Conservation (phyloP, 495 filamentous ascomycete genomes). For the Penicillium argentinense region DNA sequence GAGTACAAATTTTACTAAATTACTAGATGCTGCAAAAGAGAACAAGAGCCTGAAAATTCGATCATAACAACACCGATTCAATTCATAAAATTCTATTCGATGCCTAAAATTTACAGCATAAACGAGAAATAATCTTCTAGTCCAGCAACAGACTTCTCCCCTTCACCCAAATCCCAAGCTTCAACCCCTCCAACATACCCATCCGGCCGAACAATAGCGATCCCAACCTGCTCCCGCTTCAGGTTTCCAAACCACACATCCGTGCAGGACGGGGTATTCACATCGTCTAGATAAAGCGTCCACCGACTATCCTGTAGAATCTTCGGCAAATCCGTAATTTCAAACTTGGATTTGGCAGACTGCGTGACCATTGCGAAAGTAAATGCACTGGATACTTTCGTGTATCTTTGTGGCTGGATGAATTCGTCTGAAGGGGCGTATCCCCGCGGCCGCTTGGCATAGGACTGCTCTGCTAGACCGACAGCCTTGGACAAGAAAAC, state of each 20-base stretch:
- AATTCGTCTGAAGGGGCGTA: slow-evolving; percentile 55
- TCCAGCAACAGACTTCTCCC: slow-evolving; percentile 50
- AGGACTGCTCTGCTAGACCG: slow-evolving; percentile 49
- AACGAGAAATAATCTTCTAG: slow-evolving; percentile 58
- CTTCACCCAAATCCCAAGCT: slow-evolving; percentile 49
- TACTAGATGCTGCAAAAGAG: too few relatives aligned
- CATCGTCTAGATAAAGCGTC: slow-evolving; percentile 66
- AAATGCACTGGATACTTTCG: slow-evolving; percentile 55
- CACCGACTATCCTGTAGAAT: slow-evolving; percentile 60
- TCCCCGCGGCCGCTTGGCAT: slow-evolving; percentile 49
- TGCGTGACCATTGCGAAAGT: slow-evolving; percentile 59
- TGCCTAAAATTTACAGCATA: slow-evolving; percentile 10
- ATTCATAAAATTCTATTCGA: too few relatives aligned
- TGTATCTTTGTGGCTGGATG: slow-evolving; percentile 60
- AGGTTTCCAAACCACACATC: slow-evolving; percentile 64
- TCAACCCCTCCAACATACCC: slow-evolving; percentile 64
- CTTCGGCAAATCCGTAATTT: slow-evolving; percentile 59
- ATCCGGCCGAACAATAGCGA: slow-evolving; percentile 65
- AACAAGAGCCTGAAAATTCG: too few relatives aligned
- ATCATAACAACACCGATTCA: too few relatives aligned
- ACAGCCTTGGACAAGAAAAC: slow-evolving; percentile 47
- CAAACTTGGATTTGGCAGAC: slow-evolving; percentile 55
- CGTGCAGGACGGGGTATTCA: slow-evolving; percentile 53
- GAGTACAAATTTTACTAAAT: too few relatives aligned
- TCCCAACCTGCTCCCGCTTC: slow-evolving; percentile 47